These are phyloP conservation scores for Strigomonas culicis DNA, from an alignment of 208 protist genomes.

Conservation along the genomic window DNA sequence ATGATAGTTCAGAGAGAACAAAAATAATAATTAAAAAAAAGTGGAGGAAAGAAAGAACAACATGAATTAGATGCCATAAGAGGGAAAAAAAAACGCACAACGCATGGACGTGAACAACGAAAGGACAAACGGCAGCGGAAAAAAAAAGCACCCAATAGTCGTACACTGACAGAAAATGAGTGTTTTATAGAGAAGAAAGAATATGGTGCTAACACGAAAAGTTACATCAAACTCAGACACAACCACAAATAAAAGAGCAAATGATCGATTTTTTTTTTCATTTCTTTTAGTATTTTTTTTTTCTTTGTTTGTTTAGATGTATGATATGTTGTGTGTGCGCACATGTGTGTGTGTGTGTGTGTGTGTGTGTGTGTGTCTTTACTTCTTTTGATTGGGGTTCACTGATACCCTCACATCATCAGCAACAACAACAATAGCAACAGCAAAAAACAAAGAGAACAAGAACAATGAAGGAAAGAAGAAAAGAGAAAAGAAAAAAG, in stretches of 20 bases:
- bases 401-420: neutral
- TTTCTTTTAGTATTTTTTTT: slow-evolving; percentile 1
- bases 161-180: neutral
- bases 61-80: neutral
- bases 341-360: neutral
- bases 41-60: neutral
- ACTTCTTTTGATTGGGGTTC: neutral
- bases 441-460: neutral
- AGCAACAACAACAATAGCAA: neutral
- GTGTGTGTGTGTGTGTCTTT: neutral
- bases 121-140: no score
- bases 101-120: no score
- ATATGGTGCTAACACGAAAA: neutral
- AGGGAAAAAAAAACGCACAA: neutral
- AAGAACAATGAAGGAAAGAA: neutral
- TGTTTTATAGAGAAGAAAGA: neutral
- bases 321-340: neutral
- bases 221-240: neutral
- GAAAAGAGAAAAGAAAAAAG: neutral
- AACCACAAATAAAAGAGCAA: neutral
- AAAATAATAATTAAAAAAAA: slow-evolving; percentile 1
- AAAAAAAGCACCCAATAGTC: neutral
- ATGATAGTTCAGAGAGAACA: neutral
- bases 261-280: neutral
- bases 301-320: neutral